Conservation (phyloP, 1,284 basidiomycete species). For the Cutaneotrichosporon dermatis region DNA sequence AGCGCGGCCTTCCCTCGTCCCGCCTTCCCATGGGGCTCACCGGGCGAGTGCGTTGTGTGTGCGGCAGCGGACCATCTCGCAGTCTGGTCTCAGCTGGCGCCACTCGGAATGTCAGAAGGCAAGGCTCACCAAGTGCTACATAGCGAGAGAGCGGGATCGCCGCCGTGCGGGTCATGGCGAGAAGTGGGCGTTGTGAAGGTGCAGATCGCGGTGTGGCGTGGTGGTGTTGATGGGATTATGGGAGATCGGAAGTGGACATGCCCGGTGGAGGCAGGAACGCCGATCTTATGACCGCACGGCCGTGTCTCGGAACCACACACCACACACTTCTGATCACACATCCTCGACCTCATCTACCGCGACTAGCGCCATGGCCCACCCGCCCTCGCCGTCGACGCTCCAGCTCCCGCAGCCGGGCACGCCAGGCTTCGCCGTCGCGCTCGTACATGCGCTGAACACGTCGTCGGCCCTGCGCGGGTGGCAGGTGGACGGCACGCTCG, state of each 20-base stretch:
- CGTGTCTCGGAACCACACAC: background rate
- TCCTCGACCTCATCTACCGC: background rate
- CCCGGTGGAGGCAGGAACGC: background rate
- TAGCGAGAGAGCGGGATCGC: slow-evolving; percentile 23
- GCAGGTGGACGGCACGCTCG: slow-evolving; percentile 27
- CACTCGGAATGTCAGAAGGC: background rate
- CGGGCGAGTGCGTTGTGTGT: slow-evolving; percentile 25
- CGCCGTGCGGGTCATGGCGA: too few relatives aligned
- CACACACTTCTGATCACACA: background rate
- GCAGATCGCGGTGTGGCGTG: too few relatives aligned
- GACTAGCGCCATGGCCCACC: background rate
- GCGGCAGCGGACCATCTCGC: slow-evolving; percentile 38
- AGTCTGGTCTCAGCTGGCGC: slow-evolving; percentile 24
- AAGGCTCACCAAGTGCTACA: slow-evolving; percentile 32
- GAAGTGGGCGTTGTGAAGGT: too few relatives aligned
- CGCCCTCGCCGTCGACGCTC: background rate
- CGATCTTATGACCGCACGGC: too few relatives aligned
- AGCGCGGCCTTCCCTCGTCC: background rate
- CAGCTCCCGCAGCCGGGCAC: slow-evolving; percentile 13
- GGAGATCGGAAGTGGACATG: background rate
- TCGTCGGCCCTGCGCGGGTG: slow-evolving; percentile 20
- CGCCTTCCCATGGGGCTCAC: slow-evolving; percentile 7
- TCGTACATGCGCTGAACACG: slow-evolving; percentile 5
- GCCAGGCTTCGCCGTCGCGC: slow-evolving; percentile 6
- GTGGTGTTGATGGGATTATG: background rate